Conservation (phyloP, 352 stramenopile genomes). For the Phytophthora tubulina region DNA sequence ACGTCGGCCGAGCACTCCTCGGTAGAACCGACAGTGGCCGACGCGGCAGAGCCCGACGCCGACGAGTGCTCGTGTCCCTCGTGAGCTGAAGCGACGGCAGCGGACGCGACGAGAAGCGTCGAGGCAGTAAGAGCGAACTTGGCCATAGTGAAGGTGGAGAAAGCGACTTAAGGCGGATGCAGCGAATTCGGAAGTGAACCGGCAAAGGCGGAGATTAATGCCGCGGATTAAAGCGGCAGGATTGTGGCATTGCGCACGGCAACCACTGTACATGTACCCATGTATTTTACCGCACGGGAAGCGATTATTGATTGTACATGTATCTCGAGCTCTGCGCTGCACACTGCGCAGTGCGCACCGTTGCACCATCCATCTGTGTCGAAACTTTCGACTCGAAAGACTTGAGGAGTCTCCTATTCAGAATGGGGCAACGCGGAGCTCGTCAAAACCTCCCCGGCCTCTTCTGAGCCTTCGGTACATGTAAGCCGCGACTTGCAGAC, state of each 20-base stretch:
- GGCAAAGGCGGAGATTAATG: background rate
- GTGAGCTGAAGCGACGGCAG: slow-evolving; percentile 23
- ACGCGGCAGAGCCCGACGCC: background rate
- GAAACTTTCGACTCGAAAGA: background rate
- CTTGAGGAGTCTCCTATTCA: slow-evolving; percentile 2
- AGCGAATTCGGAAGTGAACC: slow-evolving; percentile 27
- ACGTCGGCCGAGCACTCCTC: slow-evolving; percentile 51
- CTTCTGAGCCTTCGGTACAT: background rate
- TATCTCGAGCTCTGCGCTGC: no score
- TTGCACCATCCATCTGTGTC: slow-evolving; percentile 6
- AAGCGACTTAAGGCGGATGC: slow-evolving; percentile 19
- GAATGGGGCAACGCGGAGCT: slow-evolving; percentile 5
- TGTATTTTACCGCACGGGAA: slow-evolving; percentile 1
- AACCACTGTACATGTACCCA: slow-evolving; percentile 4
- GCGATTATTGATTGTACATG: slow-evolving; percentile 29
- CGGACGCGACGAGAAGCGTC: slow-evolving; percentile 38
- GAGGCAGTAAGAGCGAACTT: slow-evolving; percentile 31
- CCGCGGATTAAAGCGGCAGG: background rate
- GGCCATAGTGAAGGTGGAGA: slow-evolving; percentile 16
- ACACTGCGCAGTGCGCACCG: background rate
- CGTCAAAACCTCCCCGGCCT: background rate
- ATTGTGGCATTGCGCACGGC: background rate
- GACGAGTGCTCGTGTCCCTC: slow-evolving; percentile 20
- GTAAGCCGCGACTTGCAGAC: no score
- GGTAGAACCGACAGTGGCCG: slow-evolving; percentile 17